Conservation (phyloP, 1,284 basidiomycete species). For the Cryptococcus sp. region DNA sequence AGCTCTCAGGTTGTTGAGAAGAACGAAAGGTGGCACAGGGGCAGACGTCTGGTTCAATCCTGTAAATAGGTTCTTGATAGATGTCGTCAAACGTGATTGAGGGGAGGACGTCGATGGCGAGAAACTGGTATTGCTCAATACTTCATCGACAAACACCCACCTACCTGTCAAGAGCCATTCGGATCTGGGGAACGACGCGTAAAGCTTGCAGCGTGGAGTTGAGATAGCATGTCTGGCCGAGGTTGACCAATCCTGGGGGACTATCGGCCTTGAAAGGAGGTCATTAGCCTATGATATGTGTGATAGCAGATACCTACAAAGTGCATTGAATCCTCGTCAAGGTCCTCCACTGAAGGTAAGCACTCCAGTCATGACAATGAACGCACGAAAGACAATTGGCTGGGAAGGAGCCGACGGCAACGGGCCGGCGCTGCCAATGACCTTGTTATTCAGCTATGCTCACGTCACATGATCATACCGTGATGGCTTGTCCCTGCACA, state of each 20-base stretch:
- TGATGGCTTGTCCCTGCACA: slow-evolving; percentile 60
- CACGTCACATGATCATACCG: slow-evolving; percentile 44
- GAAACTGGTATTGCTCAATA: slow-evolving; percentile 7
- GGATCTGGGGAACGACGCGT: slow-evolving; percentile 85
- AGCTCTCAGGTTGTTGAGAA: slow-evolving; percentile 71
- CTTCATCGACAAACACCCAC: slow-evolving; percentile 31
- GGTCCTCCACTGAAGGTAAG: slow-evolving; percentile 16
- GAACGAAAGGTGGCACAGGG: slow-evolving; percentile 70
- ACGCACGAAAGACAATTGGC: slow-evolving; percentile 67
- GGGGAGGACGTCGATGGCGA: slow-evolving; percentile 36
- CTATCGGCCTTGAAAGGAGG: slow-evolving; percentile 59
- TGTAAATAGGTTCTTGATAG: slow-evolving; percentile 72
- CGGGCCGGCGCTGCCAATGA: slow-evolving; percentile 89
- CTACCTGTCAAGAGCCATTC: slow-evolving; percentile 65
- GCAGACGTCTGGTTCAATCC: slow-evolving; percentile 76
- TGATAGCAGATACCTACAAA: not conserved
- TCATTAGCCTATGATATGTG: not conserved
- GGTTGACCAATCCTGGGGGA: slow-evolving; percentile 42
- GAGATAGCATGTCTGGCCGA: slow-evolving; percentile 67
- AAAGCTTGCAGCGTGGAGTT: slow-evolving; percentile 92
- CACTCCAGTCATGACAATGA: slow-evolving; percentile 55
- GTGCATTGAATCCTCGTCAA: slow-evolving; percentile 16
- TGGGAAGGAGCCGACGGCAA: slow-evolving; percentile 82
- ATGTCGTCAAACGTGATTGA: slow-evolving; percentile 55
- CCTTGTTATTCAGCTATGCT: slow-evolving; percentile 61